These are phyloP conservation scores for Neurospora africana DNA, from an alignment of 495 filamentous ascomycete species.

Conservation along the genomic window DNA sequence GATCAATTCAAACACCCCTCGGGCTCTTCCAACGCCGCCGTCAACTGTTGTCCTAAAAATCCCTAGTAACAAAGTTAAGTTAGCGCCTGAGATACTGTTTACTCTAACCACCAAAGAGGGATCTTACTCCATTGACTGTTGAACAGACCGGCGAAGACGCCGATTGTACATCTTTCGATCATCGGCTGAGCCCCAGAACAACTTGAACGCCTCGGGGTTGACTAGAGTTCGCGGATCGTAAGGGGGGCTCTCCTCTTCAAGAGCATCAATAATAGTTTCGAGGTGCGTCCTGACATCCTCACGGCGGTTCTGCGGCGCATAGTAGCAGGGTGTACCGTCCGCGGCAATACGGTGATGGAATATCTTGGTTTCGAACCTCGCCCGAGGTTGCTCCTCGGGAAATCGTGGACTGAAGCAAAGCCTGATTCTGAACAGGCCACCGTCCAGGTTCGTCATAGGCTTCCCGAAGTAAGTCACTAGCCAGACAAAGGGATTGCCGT, in stretches of 20 bases:
- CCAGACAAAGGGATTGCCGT: slow-evolving; percentile 62
- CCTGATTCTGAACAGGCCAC: slow-evolving; percentile 75
- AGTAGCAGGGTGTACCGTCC: slow-evolving; percentile 75
- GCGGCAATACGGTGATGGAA: slow-evolving; percentile 83
- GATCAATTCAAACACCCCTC: not conserved
- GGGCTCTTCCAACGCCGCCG: not conserved
- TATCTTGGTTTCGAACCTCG: slow-evolving; percentile 66
- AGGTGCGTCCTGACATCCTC: slow-evolving; percentile 81
- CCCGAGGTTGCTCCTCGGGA: slow-evolving; percentile 82
- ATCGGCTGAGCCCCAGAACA: slow-evolving; percentile 77
- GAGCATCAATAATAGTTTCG: slow-evolving; percentile 67
- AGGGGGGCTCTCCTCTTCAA: slow-evolving; percentile 78
- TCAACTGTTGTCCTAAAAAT: not conserved
- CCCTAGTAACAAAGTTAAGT: not conserved
- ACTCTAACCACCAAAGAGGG: not conserved
- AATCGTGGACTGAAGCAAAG: slow-evolving; percentile 80
- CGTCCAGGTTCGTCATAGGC: slow-evolving; percentile 88
- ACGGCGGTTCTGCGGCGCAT: slow-evolving; percentile 43
- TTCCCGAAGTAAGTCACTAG: slow-evolving; percentile 72
- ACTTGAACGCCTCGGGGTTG: slow-evolving; percentile 71
- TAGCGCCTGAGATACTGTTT: not conserved
- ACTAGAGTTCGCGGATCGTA: slow-evolving; percentile 89
- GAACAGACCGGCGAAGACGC: slow-evolving; percentile 55
- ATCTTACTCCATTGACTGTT: slow-evolving; percentile 43
- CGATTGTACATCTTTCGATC: slow-evolving; percentile 77